These are phyloP conservation scores for Leccinum olivaceopallidum DNA, from an alignment of 768 basidiomycete genomes.

Conservation along the genomic window DNA sequence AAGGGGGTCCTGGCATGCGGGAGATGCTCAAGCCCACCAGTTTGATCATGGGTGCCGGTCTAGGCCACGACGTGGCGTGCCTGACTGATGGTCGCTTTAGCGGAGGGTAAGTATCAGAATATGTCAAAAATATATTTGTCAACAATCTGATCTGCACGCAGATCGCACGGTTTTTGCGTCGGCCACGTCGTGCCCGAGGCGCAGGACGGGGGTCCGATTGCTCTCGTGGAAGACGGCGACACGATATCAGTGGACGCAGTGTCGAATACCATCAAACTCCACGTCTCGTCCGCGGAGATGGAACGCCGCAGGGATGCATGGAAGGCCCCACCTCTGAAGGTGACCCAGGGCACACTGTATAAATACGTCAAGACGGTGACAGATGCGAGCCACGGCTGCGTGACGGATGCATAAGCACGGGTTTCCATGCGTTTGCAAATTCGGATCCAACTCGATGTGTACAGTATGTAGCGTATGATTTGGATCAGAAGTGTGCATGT, in stretches of 20 bases:
- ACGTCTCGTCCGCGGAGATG: constrained; percentile 79
- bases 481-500: constrained; percentile 5
- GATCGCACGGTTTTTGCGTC: constrained; percentile 95
- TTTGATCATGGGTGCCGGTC: constrained; percentile 97
- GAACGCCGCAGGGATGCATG: constrained; percentile 68
- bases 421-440: constrained; percentile 10
- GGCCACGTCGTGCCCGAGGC: constrained; percentile 98
- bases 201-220: constrained; percentile 91
- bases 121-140: constrained; percentile 6
- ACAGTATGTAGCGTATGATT: constrained; percentile 3
- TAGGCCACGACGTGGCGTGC: constrained; percentile 95
- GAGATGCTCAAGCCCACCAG: constrained; percentile 99
- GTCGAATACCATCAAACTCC: constrained; percentile 78
- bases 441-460: constrained; percentile 14
- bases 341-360: constrained; percentile 76
- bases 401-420: constrained; percentile 71
- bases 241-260: constrained; percentile 86
- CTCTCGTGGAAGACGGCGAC: constrained; percentile 87
- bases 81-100: constrained; percentile 98
- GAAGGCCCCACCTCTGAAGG: constrained; percentile 86
- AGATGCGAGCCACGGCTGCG: constrained; percentile 92
- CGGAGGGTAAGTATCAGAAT: constrained; percentile 72
- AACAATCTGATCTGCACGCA: constrained; percentile 34
- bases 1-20: constrained; percentile 98
- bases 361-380: constrained; percentile 88